Conservation (phyloP, 2,329 filamentous ascomycete genomes). For the Fusarium verticillioides region DNA sequence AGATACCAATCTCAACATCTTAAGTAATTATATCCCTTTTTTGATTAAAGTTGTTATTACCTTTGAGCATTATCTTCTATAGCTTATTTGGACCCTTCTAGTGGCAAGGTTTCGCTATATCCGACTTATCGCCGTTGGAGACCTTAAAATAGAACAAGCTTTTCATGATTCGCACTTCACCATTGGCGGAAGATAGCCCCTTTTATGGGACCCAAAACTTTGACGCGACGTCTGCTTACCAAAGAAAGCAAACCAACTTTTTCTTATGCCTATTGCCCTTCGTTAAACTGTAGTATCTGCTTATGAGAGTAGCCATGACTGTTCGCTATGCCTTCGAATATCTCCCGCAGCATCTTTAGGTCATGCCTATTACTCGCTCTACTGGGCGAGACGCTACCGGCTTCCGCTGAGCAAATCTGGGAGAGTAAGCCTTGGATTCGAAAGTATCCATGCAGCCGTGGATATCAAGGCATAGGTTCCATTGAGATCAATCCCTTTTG, state of each 20-base stretch:
- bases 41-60: neutral
- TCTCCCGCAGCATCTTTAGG: rapidly evolving
- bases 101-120: neutral
- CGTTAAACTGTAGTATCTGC: rapidly evolving
- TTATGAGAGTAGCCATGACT: neutral
- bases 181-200: neutral
- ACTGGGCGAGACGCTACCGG: neutral
- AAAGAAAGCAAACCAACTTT: neutral
- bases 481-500: neutral
- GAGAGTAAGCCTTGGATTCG: neutral
- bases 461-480: neutral
- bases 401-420: neutral
- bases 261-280: neutral
- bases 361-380: neutral
- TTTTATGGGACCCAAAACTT: neutral
- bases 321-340: neutral
- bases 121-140: neutral
- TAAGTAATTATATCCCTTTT: no score
- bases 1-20: rapidly evolving
- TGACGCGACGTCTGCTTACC: neutral
- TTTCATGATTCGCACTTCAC: neutral
- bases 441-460: neutral
- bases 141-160: neutral
- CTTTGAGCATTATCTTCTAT: neutral
- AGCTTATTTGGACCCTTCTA: neutral